Conservation (phyloP, 192 early-diverging fungal species). For the Fimicolochytrium jonesii region DNA sequence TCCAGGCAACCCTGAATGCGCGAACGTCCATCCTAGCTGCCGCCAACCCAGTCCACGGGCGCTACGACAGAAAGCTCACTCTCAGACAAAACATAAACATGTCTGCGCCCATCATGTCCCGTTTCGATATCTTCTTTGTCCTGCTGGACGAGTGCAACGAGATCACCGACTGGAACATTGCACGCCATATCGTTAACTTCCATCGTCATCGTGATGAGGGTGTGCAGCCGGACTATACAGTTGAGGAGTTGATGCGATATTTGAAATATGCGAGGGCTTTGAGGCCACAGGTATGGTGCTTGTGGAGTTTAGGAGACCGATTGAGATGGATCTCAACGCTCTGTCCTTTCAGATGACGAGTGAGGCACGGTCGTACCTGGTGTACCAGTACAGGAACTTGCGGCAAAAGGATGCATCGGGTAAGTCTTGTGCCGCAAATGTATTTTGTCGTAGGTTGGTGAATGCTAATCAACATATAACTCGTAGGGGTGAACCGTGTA, state of each 20-base stretch:
- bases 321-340: too few species aligned
- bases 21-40: slow-evolving; percentile 94
- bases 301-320: too few species aligned
- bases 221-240: slow-evolving; percentile 67
- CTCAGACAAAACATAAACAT: slow-evolving; percentile 94
- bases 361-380: slow-evolving; percentile 72
- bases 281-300: slow-evolving; percentile 65
- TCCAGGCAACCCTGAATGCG: slow-evolving; percentile 80
- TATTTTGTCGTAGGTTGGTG: too few species aligned
- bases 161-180: slow-evolving; percentile 81
- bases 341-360: slow-evolving; percentile 65
- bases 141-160: slow-evolving; percentile 93
- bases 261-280: slow-evolving; percentile 86
- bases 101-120: slow-evolving; percentile 97
- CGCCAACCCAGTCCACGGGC: slow-evolving; percentile 91
- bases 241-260: slow-evolving; percentile 75
- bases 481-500: slow-evolving; percentile 34
- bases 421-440: slow-evolving; percentile 28
- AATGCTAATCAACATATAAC: background rate
- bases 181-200: slow-evolving; percentile 85
- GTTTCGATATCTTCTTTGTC: slow-evolving; percentile 98
- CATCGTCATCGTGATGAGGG: slow-evolving; percentile 61
- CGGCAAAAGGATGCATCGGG: slow-evolving; percentile 82
- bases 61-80: slow-evolving; percentile 93
- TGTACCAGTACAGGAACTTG: slow-evolving; percentile 81